phyloP scores from a whole-genome alignment of 2,329 filamentous ascomycete species.

The Cucurbitaria berberidis region DNA sequence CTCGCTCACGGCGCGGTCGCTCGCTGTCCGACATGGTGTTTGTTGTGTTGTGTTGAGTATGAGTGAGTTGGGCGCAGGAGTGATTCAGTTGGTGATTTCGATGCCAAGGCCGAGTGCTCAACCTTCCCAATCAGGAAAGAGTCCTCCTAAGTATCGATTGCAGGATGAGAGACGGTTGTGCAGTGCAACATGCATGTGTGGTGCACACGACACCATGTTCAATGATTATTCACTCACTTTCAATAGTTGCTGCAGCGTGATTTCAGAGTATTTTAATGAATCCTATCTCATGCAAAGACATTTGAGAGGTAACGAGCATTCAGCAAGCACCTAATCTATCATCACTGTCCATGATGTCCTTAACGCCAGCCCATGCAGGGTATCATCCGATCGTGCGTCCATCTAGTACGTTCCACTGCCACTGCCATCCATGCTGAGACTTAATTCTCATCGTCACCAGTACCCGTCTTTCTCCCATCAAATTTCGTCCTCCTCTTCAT shows the following conservation, averaged over 20 bases:
- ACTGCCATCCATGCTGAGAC: neutral
- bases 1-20: constrained; percentile 34
- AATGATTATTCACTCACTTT: neutral
- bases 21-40: constrained; percentile 33
- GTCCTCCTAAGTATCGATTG: neutral
- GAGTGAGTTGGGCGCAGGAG: constrained; percentile 8
- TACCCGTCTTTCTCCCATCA: constrained; percentile 44
- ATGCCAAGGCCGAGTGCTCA: constrained; percentile 11
- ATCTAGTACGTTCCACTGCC: neutral
- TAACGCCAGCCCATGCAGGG: constrained; percentile 16
- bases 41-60: constrained; percentile 3
- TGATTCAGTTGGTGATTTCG: neutral
- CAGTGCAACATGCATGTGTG: no score
- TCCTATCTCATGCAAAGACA: neutral
- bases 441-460: neutral
- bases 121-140: neutral
- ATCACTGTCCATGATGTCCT: neutral
- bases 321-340: neutral
- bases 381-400: constrained; percentile 5
- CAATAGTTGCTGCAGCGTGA: neutral
- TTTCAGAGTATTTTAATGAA: neutral
- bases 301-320: neutral
- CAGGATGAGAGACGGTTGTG: no score
- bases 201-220: no score
- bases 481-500: constrained; percentile 94